These are phyloP conservation scores for Zanthoxylum bungeanum DNA, from an alignment of 345 rosid genomes.

Conservation along the genomic window DNA sequence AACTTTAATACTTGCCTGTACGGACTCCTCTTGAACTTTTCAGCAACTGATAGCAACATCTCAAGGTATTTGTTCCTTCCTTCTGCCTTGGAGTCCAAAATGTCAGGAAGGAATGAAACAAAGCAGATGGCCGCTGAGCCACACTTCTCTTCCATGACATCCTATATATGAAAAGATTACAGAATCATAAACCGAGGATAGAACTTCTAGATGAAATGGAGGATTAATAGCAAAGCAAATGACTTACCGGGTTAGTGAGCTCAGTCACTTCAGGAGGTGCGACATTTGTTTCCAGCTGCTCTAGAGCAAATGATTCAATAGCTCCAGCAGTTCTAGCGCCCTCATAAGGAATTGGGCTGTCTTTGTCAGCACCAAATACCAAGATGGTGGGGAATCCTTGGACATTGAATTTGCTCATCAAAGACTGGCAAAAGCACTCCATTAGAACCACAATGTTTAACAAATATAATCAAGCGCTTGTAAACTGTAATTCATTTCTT, in stretches of 20 bases:
- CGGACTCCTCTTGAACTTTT: conserved; percentile 83
- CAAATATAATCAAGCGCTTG: not conserved
- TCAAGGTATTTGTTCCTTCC: conserved; percentile 86
- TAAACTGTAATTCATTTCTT: too few species aligned
- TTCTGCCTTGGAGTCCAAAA: conserved; percentile 92
- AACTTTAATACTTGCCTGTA: conserved; percentile 51
- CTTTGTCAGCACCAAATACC: conserved; percentile 91
- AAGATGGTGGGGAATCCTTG: conserved; percentile 97
- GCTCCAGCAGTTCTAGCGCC: conserved; percentile 92
- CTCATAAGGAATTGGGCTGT: conserved; percentile 69
- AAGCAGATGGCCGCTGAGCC: conserved; percentile 94
- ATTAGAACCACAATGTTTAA: conserved; percentile 16
- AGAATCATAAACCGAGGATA: not conserved
- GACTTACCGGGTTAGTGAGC: conserved; percentile 67
- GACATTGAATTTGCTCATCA: conserved; percentile 88
- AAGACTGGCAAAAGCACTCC: conserved; percentile 53
- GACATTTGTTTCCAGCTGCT: conserved; percentile 77
- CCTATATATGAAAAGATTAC: conserved; percentile 39
- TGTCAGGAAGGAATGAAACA: conserved; percentile 89
- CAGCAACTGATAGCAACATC: conserved; percentile 72
- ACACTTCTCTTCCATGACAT: conserved; percentile 84
- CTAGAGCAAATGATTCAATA: conserved; percentile 83
- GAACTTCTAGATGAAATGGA: conserved; percentile 2
- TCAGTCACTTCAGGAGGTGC: conserved; percentile 90
- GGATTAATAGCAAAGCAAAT: conserved; percentile 13